A percentile compares a stretch with the other conserved stretches of the same genome.
Conservation (phyloP, 164 flowering plant genomes). For the Magnolia officinalis region DNA sequence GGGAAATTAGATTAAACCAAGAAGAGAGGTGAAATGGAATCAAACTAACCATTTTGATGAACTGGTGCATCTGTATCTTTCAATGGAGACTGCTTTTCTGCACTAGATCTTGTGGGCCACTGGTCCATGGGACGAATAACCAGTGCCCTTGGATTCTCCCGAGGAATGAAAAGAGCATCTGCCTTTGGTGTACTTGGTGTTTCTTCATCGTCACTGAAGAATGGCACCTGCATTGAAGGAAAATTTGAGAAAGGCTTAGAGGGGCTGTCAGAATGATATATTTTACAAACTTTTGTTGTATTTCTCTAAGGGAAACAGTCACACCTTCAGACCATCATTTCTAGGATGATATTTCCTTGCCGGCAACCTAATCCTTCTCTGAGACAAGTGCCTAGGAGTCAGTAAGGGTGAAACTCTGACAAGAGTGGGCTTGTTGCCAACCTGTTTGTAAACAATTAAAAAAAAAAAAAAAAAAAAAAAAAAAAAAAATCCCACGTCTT, state of each 20-base stretch:
- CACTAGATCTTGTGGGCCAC: conserved; percentile 43
- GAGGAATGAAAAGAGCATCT: conserved; percentile 88
- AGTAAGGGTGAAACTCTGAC: conserved; percentile 78
- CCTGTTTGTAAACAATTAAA: conserved; percentile 32
- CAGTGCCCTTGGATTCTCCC: conserved; percentile 92
- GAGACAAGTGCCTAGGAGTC: conserved; percentile 80
- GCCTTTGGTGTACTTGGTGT: conserved; percentile 90
- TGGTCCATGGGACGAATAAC: conserved; percentile 75
- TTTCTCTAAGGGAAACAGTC: neutral
- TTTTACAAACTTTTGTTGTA: neutral
- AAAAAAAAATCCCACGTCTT: neutral
- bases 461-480: too few species aligned
- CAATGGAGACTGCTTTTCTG: conserved; percentile 40
- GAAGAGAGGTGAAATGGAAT: neutral
- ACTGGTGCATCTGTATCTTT: conserved; percentile 32
- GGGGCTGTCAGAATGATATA: neutral
- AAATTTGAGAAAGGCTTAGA: neutral
- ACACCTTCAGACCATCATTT: conserved; percentile 53
- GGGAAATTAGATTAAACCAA: neutral
- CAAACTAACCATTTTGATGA: conserved; percentile 54
- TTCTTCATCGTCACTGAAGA: conserved; percentile 65
- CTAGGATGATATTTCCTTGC: conserved; percentile 81
- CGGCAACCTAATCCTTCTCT: conserved; percentile 63
- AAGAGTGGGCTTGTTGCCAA: conserved; percentile 74
- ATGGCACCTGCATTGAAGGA: neutral